Percentiles rank a stretch among this genome's conserved stretches.
These are phyloP conservation scores for Fraxinus pennsylvanica DNA, from an alignment of 257 asterid genomes.

Conservation along the genomic window DNA sequence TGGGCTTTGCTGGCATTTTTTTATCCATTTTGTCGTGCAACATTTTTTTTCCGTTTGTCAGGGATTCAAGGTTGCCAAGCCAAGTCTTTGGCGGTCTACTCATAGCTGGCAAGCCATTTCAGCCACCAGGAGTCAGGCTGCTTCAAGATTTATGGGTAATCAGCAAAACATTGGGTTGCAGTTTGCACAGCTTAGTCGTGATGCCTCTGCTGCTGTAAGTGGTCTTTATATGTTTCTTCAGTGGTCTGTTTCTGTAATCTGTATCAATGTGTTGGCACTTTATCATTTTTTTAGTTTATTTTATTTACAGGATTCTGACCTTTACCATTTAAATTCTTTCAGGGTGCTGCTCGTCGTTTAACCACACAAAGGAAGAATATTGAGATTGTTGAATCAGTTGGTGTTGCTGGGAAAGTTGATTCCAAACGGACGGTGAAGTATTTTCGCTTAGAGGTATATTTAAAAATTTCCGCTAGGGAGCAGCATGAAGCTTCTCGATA, in stretches of 20 bases:
- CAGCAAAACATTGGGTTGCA: constrained; percentile 86
- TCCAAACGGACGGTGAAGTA: constrained; percentile 63
- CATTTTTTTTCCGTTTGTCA: constrained; percentile 26
- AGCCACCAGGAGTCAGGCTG: constrained; percentile 61
- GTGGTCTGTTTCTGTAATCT: not conserved
- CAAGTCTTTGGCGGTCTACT: constrained; percentile 69
- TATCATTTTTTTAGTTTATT: not conserved
- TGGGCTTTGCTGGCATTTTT: not conserved
- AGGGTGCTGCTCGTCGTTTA: constrained; percentile 98
- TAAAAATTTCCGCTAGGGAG: not conserved
- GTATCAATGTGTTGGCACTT: constrained; percentile 10
- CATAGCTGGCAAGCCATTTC: constrained; percentile 88
- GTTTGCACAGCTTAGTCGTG: constrained; percentile 89
- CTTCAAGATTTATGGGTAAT: constrained; percentile 61
- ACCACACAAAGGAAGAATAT: constrained; percentile 69
- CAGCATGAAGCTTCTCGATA: not conserved
- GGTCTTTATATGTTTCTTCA: constrained; percentile 15
- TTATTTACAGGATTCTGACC: not conserved
- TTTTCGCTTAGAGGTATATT: constrained; percentile 72
- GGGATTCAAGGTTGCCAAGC: constrained; percentile 82
- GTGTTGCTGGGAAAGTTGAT: constrained; percentile 76
- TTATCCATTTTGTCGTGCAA: not conserved
- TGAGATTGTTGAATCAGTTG: constrained; percentile 93
- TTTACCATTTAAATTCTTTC: not conserved
- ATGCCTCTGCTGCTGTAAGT: constrained; percentile 99